Percentiles rank a stretch among this genome's conserved stretches.
Conservation (phyloP, 345 rosid genomes). For the Acer negundo region DNA sequence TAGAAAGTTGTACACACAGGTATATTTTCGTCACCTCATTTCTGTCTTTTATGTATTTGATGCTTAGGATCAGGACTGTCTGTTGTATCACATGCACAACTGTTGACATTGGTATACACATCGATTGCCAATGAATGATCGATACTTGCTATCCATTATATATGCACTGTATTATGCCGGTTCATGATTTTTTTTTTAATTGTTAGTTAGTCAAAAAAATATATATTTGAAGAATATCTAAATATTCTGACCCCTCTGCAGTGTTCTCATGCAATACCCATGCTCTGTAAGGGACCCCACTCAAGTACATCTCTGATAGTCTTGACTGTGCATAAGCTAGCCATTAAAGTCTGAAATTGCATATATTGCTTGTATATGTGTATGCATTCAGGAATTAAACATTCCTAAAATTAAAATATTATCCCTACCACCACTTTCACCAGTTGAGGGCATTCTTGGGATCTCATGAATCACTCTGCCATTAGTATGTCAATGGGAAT, state of each 20-base stretch:
- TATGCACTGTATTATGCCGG: too few species aligned
- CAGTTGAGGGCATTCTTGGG: background rate
- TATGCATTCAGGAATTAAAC: background rate
- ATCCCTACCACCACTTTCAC: background rate
- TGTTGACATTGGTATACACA: background rate
- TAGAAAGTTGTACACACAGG: constrained; percentile 68
- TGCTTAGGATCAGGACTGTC: background rate
- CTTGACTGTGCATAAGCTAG: background rate
- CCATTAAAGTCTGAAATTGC: background rate
- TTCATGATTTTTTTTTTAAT: too few species aligned
- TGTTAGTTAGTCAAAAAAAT: too few species aligned
- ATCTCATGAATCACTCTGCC: background rate
- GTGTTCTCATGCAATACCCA: background rate
- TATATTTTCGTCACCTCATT: constrained; percentile 24
- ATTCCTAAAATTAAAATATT: background rate
- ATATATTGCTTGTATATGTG: background rate
- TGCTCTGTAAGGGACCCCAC: background rate
- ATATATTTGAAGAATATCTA: background rate
- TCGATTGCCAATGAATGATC: background rate
- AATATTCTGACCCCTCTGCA: background rate
- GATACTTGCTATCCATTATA: background rate
- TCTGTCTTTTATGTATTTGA: background rate
- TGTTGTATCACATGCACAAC: background rate
- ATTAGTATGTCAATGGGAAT: background rate
- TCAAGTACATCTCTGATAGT: background rate